Conservation (phyloP, 768 basidiomycete species). For the Trametes villosa region DNA sequence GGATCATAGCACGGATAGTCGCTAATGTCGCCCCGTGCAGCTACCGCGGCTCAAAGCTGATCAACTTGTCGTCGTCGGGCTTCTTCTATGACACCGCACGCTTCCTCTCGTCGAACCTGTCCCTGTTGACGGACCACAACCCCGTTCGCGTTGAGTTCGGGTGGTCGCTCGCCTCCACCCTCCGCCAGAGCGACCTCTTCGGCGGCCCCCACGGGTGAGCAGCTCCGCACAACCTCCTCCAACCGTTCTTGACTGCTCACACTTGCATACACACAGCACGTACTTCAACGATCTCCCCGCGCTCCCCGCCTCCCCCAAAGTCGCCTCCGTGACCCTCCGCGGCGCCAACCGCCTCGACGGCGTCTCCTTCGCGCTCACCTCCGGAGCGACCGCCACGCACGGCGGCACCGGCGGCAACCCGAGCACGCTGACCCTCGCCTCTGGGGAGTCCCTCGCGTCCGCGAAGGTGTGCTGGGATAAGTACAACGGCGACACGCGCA, state of each 20-base stretch:
- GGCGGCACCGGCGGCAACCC: conserved; percentile 8
- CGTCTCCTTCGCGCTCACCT: conserved; percentile 4
- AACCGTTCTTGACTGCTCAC: not conserved
- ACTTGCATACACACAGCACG: not conserved
- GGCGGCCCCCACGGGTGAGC: conserved; percentile 10
- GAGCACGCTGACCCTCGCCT: not conserved
- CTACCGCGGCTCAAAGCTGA: conserved; percentile 1
- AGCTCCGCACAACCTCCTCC: not conserved
- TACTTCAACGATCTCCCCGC: conserved; percentile 12
- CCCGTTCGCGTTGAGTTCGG: conserved; percentile 6
- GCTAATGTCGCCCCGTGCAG: not conserved
- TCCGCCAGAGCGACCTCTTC: conserved; percentile 12
- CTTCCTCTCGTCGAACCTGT: conserved; percentile 4
- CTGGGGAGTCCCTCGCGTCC: not conserved
- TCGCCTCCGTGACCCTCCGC: conserved; percentile 1
- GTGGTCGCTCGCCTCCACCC: not conserved
- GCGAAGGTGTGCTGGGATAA: conserved; percentile 10
- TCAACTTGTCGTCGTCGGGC: not conserved
- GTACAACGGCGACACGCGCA: conserved; percentile 10
- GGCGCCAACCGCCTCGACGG: conserved; percentile 11
- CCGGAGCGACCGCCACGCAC: conserved; percentile 1
- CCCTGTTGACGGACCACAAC: conserved; percentile 13
- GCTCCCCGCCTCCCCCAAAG: conserved; percentile 3
- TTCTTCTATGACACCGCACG: conserved; percentile 2
- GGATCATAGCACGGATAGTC: not conserved